Percentiles rank a stretch among this genome's conserved stretches.
These are phyloP conservation scores for Hordeum pubiflorum DNA, from an alignment of 202 grass and related monocot species.

Conservation along the genomic window DNA sequence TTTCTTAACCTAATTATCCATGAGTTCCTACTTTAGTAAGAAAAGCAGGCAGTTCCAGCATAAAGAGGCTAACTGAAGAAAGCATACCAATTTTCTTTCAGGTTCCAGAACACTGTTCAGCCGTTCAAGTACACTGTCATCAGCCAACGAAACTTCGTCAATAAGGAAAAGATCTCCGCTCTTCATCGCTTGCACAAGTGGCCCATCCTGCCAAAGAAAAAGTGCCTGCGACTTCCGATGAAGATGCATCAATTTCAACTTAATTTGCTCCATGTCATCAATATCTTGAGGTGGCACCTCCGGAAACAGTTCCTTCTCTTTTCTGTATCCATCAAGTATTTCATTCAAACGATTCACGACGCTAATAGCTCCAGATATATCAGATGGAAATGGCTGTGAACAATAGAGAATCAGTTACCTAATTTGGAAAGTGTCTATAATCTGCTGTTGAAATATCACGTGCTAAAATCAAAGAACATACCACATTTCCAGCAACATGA, in stretches of 20 bases:
- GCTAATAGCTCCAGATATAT: constrained; percentile 62
- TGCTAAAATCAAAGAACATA: constrained; percentile 21
- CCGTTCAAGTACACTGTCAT: constrained; percentile 95
- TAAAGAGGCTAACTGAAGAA: constrained; percentile 14
- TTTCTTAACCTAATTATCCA: background rate
- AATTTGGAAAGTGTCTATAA: constrained; percentile 1
- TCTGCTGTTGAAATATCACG: background rate
- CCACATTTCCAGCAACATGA: constrained; percentile 46
- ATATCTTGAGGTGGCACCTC: constrained; percentile 50
- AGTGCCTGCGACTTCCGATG: constrained; percentile 70
- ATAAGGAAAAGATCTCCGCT: constrained; percentile 86
- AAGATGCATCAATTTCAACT: constrained; percentile 57
- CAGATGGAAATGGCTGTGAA: constrained; percentile 54
- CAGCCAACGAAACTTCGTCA: constrained; percentile 92
- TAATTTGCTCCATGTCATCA: constrained; percentile 56
- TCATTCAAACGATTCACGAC: constrained; percentile 43
- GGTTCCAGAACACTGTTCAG: constrained; percentile 96
- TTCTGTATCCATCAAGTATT: constrained; percentile 46
- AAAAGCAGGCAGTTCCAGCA: constrained; percentile 14
- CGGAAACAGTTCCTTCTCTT: constrained; percentile 27
- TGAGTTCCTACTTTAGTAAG: background rate
- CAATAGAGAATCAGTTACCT: constrained; percentile 16
- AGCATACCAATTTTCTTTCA: constrained; percentile 86
- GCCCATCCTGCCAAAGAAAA: constrained; percentile 93
- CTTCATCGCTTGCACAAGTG: constrained; percentile 91